A percentile compares a stretch with the other conserved stretches of the same genome.
Conservation (phyloP, 306 rosid genomes). For the Astragalus glycyphyllos region DNA sequence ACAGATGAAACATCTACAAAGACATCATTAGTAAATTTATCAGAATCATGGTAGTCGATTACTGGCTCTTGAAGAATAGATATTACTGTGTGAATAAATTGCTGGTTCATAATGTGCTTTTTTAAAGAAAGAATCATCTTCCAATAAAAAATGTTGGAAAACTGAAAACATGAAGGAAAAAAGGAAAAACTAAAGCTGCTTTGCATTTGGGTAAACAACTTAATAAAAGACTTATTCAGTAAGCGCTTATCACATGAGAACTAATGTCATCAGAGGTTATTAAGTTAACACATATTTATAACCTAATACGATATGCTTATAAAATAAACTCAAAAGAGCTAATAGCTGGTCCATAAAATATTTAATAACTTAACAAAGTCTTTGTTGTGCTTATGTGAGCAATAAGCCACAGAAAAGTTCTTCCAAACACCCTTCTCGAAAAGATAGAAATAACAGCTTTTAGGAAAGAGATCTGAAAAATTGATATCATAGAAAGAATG, state of each 20-base stretch:
- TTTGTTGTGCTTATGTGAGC: neutral
- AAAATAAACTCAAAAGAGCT: too few species aligned
- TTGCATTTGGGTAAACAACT: neutral
- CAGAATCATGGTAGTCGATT: slow-evolving; percentile 33
- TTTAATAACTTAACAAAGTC: neutral
- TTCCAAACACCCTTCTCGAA: neutral
- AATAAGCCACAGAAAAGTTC: neutral
- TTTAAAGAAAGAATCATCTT: neutral
- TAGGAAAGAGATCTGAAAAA: neutral
- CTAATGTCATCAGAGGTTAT: neutral
- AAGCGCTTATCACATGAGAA: neutral
- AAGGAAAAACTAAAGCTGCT: neutral
- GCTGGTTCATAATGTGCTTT: slow-evolving; percentile 6
- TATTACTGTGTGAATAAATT: neutral
- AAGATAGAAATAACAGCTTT: slow-evolving; percentile 10
- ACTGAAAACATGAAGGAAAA: neutral
- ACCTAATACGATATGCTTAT: neutral
- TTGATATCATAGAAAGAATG: neutral
- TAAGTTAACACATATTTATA: neutral
- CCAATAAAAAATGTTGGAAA: neutral
- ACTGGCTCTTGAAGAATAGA: slow-evolving; percentile 32
- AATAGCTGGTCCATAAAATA: too few species aligned
- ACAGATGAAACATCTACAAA: slow-evolving; percentile 51
- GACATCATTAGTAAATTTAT: slow-evolving; percentile 34
- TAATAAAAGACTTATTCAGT: neutral